Evolutionary conservation across 768 basidiomycete genomes (phyloP).

Genomic region (Nidularia sp.): DNA sequence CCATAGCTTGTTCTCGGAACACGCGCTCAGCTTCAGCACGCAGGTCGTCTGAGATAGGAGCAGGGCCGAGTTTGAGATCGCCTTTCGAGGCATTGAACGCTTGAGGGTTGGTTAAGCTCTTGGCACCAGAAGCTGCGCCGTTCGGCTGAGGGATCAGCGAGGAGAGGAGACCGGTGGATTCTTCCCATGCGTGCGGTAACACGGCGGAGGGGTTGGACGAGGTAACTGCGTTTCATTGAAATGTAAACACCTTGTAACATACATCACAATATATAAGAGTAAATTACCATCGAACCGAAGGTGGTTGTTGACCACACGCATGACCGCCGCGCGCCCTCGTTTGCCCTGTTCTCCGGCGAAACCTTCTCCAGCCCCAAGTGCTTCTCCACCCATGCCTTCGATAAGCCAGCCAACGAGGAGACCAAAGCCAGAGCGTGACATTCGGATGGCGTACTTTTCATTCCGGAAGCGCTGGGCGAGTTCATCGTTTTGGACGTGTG

Average conservation of each 20-base stretch:
- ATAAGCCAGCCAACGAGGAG: slow-evolving; percentile 95
- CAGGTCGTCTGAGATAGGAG: slow-evolving; percentile 76
- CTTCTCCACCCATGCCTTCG: slow-evolving; percentile 84
- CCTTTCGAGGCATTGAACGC: slow-evolving; percentile 76
- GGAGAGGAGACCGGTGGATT: slow-evolving; percentile 79
- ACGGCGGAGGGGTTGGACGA: slow-evolving; percentile 63
- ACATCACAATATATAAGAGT: slow-evolving; percentile 3
- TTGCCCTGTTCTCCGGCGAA: slow-evolving; percentile 80
- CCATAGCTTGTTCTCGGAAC: slow-evolving; percentile 76
- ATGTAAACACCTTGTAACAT: slow-evolving; percentile 11
- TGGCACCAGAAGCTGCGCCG: slow-evolving; percentile 34
- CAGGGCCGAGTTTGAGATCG: slow-evolving; percentile 81
- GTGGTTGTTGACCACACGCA: slow-evolving; percentile 93
- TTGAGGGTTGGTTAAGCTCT: slow-evolving; percentile 53
- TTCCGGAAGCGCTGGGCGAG: slow-evolving; percentile 80
- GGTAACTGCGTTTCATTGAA: slow-evolving; percentile 52
- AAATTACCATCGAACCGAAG: slow-evolving; percentile 80
- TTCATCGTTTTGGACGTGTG: slow-evolving; percentile 82
- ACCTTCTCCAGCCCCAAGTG: slow-evolving; percentile 74
- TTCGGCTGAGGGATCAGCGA: slow-evolving; percentile 68
- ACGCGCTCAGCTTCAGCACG: slow-evolving; percentile 76
- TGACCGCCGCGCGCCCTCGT: slow-evolving; percentile 82
- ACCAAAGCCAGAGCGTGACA: slow-evolving; percentile 89
- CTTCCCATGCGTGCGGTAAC: slow-evolving; percentile 72
- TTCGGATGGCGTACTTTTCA: slow-evolving; percentile 86